Evolutionary conservation across 805 yeast species (phyloP), one percentile per base, ranked within the genome.

Genomic region (Candida sithepensis): DNA sequence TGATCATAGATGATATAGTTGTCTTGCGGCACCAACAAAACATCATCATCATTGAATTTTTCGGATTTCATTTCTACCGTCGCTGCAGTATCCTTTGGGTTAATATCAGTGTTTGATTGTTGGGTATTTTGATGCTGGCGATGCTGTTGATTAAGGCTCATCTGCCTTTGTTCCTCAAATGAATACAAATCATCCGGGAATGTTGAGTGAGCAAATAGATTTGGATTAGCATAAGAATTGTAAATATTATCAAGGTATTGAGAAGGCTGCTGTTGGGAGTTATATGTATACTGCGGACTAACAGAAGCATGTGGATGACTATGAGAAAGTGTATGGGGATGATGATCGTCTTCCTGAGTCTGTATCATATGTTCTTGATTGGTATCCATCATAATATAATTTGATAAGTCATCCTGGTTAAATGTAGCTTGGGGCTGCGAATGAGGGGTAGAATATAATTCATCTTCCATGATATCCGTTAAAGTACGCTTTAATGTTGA

Each of bases 381-480:
- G 3, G 55, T 55, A 42, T 63, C 61, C 23, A 63, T 44, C 22
- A 52, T 44, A 2, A 63, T 38, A 46, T 52, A 63, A 34, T 59
- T 59, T 10, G 58, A 52, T 5, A 60, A 48, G 44, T 62, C 64
- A 37, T 51, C 55, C n/a, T 41, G 45, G 12, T 45, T 21, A 18
- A 37, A n/a, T 30, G 39, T 28, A 24, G 41, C 37, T 32, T 41
- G 47, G 26, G 42, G 51, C 19, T 53, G 55, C 21, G 43, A 41
- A 21, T 45, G 45, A 10, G 61, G 58, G 23, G 52, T 47, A 18
- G 57, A 43, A 46, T 60, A 61, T 16, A 62, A 45, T 48, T 64
- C 68, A 34, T 64, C 68, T 41, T 64, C 68, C 58, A 61, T 59
- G 23, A 61, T 55, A 41, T 64, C 67, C 2, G 68, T 62, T n/a